Base-by-base conservation (phyloP, 2,329 filamentous ascomycete genomes). In the Nothophaeocryptopus gaeumannii region DNA sequence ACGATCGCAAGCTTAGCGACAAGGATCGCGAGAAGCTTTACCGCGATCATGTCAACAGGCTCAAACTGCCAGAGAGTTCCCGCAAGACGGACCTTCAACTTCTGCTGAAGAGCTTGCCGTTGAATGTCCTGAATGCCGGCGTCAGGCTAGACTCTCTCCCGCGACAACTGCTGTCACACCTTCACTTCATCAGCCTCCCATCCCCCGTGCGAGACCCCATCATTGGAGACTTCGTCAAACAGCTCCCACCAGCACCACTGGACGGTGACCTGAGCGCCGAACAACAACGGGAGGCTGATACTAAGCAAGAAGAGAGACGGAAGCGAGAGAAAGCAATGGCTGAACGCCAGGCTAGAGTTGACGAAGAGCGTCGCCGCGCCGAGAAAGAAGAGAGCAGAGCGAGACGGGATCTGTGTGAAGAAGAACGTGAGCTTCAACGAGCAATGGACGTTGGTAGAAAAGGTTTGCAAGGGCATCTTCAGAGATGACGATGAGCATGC, bases 11-110 rank as follows among this genome's bases (percentile, higher is more conserved):
- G 51, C 58, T 77, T 3, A 58, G 67, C 14, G 77, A 78, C 63
- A 89, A 86, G 67, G 88, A 92, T 45, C 79, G 86, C 31, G 89
- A 95, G 65, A 90, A 86, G 70, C 75, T 82, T 45, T 95, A 92
- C 66, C 79, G 88, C 48, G 88, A 93, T 50, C 82, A 89, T 62
- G 72, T 89, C 57, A 78, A 73, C 54, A 76, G 85, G 7, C 70
- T 90, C 13, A 76, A 87, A 64, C 74, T 88, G 61, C 78, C 86
- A 0, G 78, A 80, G 44, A 74, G 82, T 0, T 80, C 81, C 4
- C 78, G 85, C 29, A 90, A 88, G 65, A 77, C 82, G 3, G 88
- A 92, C 59, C 74, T 93, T 5, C 79, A 78, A 9, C 74, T 76
- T 4, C 70, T 92, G 7, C 74, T 93, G 11, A 83, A 81, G 57